Base-by-base conservation (phyloP, 306 rosid genomes). In the Pueraria montana region DNA sequence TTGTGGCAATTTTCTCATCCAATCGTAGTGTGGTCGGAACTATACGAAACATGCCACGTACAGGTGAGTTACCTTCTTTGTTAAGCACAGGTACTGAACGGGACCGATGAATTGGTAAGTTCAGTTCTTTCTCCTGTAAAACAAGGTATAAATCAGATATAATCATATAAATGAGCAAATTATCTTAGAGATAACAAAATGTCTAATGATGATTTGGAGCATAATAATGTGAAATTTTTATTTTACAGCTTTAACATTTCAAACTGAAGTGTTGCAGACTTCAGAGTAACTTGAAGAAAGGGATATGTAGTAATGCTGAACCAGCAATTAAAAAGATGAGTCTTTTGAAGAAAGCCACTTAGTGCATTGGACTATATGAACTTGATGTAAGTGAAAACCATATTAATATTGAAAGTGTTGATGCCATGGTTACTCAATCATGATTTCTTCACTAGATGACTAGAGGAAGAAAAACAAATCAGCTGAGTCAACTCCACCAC, bases 91-190 rank as follows among this genome's bases (percentile, higher is more conserved):
- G 88, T 64, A 82, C 84, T 20, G 88, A 86, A 34, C 63, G 81
- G 4, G 88, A 86, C 13, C 88, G 88, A 78, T 78, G 88, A 45
- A 86, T 86, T 43, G 86, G 84, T 65, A 86, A 71, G n/a, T 65
- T 76, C 50, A 11, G 16, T 26, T 62, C 91, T 77, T 84, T 92
- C 83, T 83, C 91, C 98, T 92, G 85, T 75, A 48, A 80, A 74
- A 83, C 62, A 49, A 65, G 73, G 72, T 36, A 61, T 58, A 71
- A 77, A 79, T 75, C 77, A 83, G 68, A 67, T 18, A 32, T 16
- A 67, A 16, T 43, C 77, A 65, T 79, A 18, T 32, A 42, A 20
- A 21, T 64, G 34, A 17, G 12, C 34, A 81, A 49, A 64, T 36
- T 74, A 64, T 79, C 68, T 16, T 21, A 18, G 38, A 32, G 42